Evolutionary conservation across 345 rosid genomes (phyloP).

Genomic region (Brassica nigra): DNA sequence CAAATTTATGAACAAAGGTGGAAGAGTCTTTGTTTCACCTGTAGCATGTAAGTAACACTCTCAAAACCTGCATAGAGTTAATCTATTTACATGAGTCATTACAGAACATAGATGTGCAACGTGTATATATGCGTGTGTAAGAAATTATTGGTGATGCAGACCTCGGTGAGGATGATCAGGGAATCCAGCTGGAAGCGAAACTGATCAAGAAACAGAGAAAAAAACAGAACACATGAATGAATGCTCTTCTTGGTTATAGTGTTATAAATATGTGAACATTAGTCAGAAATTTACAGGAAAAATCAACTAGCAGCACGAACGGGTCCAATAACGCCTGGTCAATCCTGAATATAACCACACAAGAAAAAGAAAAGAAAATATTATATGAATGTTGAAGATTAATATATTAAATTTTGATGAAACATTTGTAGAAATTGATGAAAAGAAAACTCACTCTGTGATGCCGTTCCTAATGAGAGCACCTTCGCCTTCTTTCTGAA

Average conservation of each 20-base stretch:
- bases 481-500: slow-evolving; percentile 75
- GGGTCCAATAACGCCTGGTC: slow-evolving; percentile 80
- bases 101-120: background rate
- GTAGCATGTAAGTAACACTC: slow-evolving; percentile 89
- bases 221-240: background rate
- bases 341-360: slow-evolving; percentile 48
- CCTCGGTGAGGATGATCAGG: slow-evolving; percentile 97
- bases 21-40: slow-evolving; percentile 44
- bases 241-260: background rate
- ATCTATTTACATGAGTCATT: slow-evolving; percentile 8
- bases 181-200: slow-evolving; percentile 83
- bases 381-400: slow-evolving; percentile 2
- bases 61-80: slow-evolving; percentile 67
- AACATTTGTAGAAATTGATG: background rate
- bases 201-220: slow-evolving; percentile 49
- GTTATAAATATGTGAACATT: background rate
- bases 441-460: slow-evolving; percentile 55
- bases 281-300: slow-evolving; percentile 54
- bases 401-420: background rate
- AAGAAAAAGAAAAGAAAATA: background rate
- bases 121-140: background rate
- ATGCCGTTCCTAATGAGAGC: slow-evolving; percentile 74
- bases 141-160: background rate
- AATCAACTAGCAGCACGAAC: slow-evolving; percentile 81
- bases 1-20: background rate